Evolutionary conservation across 768 basidiomycete species (phyloP).

Genomic region (Panellus pusillus): DNA sequence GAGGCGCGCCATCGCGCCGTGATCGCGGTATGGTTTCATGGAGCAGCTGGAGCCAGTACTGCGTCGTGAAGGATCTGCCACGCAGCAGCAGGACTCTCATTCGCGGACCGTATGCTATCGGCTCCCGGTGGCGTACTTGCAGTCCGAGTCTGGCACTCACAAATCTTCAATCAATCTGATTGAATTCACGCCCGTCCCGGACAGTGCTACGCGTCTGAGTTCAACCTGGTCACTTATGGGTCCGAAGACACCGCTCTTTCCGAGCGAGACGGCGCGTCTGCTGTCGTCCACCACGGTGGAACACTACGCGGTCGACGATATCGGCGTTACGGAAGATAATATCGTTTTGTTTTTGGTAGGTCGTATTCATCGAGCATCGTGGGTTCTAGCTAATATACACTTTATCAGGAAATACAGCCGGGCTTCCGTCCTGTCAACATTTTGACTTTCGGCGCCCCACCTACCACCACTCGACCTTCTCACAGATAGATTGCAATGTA

Average conservation of each 20-base stretch:
- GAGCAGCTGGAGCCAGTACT: constrained; percentile 56
- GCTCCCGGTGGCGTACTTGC: constrained; percentile 50
- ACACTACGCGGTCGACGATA: constrained; percentile 46
- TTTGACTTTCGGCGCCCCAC: constrained; percentile 45
- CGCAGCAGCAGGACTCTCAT: constrained; percentile 29
- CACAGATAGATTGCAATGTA: constrained; percentile 1
- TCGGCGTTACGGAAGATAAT: constrained; percentile 61
- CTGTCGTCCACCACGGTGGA: constrained; percentile 46
- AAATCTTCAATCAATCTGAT: constrained; percentile 35
- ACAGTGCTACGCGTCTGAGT: constrained; percentile 25
- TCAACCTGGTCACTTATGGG: constrained; percentile 45
- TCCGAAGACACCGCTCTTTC: constrained; percentile 38
- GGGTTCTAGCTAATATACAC: neutral
- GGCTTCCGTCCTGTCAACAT: constrained; percentile 43
- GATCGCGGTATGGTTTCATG: constrained; percentile 50
- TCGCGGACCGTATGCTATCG: constrained; percentile 44
- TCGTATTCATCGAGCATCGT: constrained; percentile 1
- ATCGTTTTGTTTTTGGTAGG: constrained; percentile 56
- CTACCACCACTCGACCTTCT: neutral
- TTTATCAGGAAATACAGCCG: constrained; percentile 37
- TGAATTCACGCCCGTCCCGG: constrained; percentile 46
- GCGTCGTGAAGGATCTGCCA: constrained; percentile 44
- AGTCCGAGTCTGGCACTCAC: constrained; percentile 33
- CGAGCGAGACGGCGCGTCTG: constrained; percentile 42
- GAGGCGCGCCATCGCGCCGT: constrained; percentile 38